Conservation (phyloP, 192 early-diverging fungal species). For the Martensiomyces pterosporus region DNA sequence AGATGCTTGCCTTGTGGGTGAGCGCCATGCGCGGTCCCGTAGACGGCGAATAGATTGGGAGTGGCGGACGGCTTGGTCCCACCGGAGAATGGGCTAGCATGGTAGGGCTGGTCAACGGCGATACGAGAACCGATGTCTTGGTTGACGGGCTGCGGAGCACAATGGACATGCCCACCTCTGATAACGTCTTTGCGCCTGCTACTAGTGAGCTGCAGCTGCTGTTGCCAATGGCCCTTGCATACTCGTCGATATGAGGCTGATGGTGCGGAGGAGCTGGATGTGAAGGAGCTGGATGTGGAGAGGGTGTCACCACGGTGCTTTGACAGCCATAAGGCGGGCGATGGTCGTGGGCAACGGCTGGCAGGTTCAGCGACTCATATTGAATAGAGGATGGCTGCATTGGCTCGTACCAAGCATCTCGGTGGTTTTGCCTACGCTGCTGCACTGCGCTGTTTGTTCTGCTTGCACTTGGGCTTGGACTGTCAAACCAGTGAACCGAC, state of each 20-base stretch:
- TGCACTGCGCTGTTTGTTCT: not conserved
- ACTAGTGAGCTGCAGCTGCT: not conserved
- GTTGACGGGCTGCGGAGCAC: slow-evolving; percentile 41
- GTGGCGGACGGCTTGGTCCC: slow-evolving; percentile 3
- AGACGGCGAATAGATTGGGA: slow-evolving; percentile 10
- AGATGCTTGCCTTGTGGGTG: slow-evolving; percentile 40
- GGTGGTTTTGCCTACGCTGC: too few species aligned
- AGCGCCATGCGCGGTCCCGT: slow-evolving; percentile 15
- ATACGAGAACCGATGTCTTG: slow-evolving; percentile 19
- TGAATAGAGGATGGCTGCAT: too few species aligned
- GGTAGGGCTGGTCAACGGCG: slow-evolving; percentile 8
- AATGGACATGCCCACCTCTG: slow-evolving; percentile 37
- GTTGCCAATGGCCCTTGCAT: too few species aligned
- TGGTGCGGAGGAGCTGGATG: too few species aligned
- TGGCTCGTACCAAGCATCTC: too few species aligned
- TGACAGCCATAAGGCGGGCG: too few species aligned
- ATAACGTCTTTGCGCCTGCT: slow-evolving; percentile 28
- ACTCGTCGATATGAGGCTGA: too few species aligned
- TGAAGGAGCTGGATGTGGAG: too few species aligned
- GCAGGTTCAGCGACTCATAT: too few species aligned
- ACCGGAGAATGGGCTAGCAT: not conserved
- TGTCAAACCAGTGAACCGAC: slow-evolving; percentile 41
- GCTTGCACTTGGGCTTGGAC: not conserved
- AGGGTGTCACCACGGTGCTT: too few species aligned
- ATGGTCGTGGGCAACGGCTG: too few species aligned